Evolutionary conservation across 2,329 filamentous ascomycete genomes (phyloP).

Genomic region (Fusarium sp.): DNA sequence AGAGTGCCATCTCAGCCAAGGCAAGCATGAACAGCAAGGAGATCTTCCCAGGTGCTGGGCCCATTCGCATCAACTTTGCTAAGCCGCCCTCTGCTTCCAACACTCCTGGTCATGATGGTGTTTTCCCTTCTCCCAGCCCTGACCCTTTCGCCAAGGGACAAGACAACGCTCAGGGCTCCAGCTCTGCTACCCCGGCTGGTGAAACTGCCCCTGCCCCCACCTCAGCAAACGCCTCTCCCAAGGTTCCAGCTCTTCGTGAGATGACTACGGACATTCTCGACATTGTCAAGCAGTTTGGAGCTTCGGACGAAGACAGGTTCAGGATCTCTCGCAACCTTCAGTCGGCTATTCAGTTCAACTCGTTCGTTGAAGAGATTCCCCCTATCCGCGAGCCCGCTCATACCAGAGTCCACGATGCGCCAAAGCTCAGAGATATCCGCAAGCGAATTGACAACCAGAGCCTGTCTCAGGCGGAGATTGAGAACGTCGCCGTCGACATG

Average conservation of each 20-base stretch:
- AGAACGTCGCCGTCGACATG: constrained; percentile 93
- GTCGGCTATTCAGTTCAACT: constrained; percentile 78
- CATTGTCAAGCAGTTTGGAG: constrained; percentile 91
- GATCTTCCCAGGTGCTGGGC: constrained; percentile 96
- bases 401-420: constrained; percentile 90
- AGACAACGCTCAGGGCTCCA: constrained; percentile 53
- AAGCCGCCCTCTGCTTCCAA: constrained; percentile 93
- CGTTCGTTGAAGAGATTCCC: constrained; percentile 87
- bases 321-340: constrained; percentile 81
- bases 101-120: constrained; percentile 88
- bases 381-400: constrained; percentile 88
- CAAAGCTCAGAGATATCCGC: constrained; percentile 92
- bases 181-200: constrained; percentile 47
- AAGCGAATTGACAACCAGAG: constrained; percentile 98
- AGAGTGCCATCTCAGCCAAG: constrained; percentile 92
- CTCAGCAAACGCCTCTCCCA: constrained; percentile 62
- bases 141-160: constrained; percentile 79
- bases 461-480: constrained; percentile 86
- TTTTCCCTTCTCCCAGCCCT: constrained; percentile 91
- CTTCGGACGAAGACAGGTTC: constrained; percentile 79
- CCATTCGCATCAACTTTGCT: constrained; percentile 95
- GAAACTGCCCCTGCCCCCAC: constrained; percentile 51
- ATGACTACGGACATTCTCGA: constrained; percentile 85
- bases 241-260: constrained; percentile 79
- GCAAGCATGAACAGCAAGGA: constrained; percentile 93